Evolutionary conservation across 108 stramenopile species (phyloP), one percentile per base, ranked within the genome.

Genomic region (Cylindrotheca fusiformis): DNA sequence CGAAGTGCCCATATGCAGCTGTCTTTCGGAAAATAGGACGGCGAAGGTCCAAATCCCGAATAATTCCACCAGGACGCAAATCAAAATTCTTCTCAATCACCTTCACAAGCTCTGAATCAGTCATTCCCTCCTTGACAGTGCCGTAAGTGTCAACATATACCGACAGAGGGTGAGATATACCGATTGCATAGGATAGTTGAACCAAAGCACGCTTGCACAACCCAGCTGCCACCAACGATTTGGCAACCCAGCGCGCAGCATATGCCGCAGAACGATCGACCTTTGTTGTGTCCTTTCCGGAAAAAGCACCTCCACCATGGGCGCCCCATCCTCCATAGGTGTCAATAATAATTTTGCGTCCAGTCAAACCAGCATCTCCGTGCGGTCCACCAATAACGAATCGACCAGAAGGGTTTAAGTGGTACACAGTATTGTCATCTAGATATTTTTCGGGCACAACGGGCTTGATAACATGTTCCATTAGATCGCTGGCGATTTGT

Each of bases 241-340:
- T 96, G 79, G 95, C 97, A 52, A 98, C 90, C 96, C 97, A 98
- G 32, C 95, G 88, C 22, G 91, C 95, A 20, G 97, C 97, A 69
- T 96, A 98, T 22, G 94, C 88, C 45, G 94, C 97, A 23, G 91
- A 90, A 30, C 97, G 90, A 81, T 96, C 95, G 8, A 98, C 88
- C 72, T 96, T 98, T 70, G 96, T 96, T 54, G 94, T 81, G 73
- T 96, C 97, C 84, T 98, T 98, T 12, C 97, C 97, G 46, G 94
- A 95, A 63, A 96, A 91, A 28, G 97, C 91, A 28, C 97, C 97
- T 18, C 97, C 97, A 44, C 97, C 97, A 69, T 97, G 95, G 20
- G 95, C 93, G 57, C 96, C 97, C 97, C 97, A 98, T 64, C 97
- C 97, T 30, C 97, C 97, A 69, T 98, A 98, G 31, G 92, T 96